A percentile compares a stretch with the other conserved stretches of the same genome.
Conservation (phyloP, 306 rosid species). For the Quercus agrifolia region DNA sequence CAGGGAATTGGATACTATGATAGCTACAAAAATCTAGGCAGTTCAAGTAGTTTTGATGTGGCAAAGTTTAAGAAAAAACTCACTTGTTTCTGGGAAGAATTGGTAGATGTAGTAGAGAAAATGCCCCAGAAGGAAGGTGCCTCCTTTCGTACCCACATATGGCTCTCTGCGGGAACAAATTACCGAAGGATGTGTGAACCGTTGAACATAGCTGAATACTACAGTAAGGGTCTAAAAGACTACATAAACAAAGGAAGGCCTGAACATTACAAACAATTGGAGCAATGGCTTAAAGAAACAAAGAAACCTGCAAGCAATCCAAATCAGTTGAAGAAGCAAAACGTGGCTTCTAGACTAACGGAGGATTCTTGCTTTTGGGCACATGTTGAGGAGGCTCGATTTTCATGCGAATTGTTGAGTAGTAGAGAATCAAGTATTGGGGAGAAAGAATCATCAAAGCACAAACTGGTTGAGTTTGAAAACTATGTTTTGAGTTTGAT, state of each 20-base stretch:
- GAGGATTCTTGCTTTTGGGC: no score
- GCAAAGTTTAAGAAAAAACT: slow-evolving; percentile 22
- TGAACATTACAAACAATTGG: slow-evolving; percentile 33
- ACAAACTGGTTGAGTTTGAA: no score
- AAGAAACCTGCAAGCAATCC: no score
- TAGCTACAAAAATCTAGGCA: slow-evolving; percentile 4
- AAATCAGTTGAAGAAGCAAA: no score
- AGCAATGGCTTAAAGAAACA: slow-evolving; percentile 47
- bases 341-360: no score
- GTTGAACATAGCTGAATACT: slow-evolving; percentile 49
- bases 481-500: no score
- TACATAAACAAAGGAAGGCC: neutral
- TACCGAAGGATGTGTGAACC: slow-evolving; percentile 74
- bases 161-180: slow-evolving; percentile 45
- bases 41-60: no score
- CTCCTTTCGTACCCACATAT: slow-evolving; percentile 8
- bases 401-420: no score
- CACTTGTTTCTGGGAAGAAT: slow-evolving; percentile 38
- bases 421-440: no score
- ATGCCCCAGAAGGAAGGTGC: slow-evolving; percentile 27
- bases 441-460: no score
- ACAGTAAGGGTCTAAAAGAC: slow-evolving; percentile 11
- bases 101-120: slow-evolving; percentile 33
- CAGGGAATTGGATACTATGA: slow-evolving; percentile 49
- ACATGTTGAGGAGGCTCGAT: no score